Evolutionary conservation across 2,329 filamentous ascomycete genomes (phyloP).

Genomic region (Polychaeton citri): DNA sequence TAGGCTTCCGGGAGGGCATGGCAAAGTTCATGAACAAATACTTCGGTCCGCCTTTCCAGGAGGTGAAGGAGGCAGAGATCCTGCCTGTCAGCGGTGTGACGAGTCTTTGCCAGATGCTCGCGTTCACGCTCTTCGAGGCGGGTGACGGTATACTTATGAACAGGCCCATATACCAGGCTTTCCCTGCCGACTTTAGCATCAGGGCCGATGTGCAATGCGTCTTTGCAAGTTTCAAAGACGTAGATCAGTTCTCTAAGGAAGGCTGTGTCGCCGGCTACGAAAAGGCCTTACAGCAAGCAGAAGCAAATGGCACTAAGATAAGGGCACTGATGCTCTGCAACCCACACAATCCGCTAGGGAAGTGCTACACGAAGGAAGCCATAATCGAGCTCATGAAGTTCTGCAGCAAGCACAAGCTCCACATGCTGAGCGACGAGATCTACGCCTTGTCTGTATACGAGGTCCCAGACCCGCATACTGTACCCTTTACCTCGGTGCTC

Average conservation of each 20-base stretch:
- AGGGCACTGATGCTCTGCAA: slow-evolving; percentile 30
- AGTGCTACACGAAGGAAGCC: slow-evolving; percentile 15
- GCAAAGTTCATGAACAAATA: slow-evolving; percentile 28
- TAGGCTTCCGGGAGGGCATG: slow-evolving; percentile 26
- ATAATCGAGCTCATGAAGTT: slow-evolving; percentile 16
- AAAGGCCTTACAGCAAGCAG: slow-evolving; percentile 20
- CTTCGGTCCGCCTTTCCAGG: slow-evolving; percentile 23
- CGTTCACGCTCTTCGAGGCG: slow-evolving; percentile 28
- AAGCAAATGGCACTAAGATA: slow-evolving; percentile 21
- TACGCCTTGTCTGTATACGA: slow-evolving; percentile 22
- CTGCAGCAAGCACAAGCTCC: slow-evolving; percentile 18
- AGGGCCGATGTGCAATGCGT: slow-evolving; percentile 27
- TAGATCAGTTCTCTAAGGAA: slow-evolving; percentile 25
- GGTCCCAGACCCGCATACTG: slow-evolving; percentile 2
- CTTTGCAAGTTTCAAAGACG: slow-evolving; percentile 23
- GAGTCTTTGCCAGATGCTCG: slow-evolving; percentile 29
- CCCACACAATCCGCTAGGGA: slow-evolving; percentile 30
- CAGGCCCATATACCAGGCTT: slow-evolving; percentile 35
- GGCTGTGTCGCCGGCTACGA: slow-evolving; percentile 26
- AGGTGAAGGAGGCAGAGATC: slow-evolving; percentile 25
- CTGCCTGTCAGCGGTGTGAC: slow-evolving; percentile 30
- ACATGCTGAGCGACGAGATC: slow-evolving; percentile 25
- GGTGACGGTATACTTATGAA: slow-evolving; percentile 35
- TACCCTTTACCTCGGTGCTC: slow-evolving; percentile 14
- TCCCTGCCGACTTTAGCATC: slow-evolving; percentile 35